phyloP scores from a whole-genome alignment of 306 rosid genomes.

The Vigna unguiculata region DNA sequence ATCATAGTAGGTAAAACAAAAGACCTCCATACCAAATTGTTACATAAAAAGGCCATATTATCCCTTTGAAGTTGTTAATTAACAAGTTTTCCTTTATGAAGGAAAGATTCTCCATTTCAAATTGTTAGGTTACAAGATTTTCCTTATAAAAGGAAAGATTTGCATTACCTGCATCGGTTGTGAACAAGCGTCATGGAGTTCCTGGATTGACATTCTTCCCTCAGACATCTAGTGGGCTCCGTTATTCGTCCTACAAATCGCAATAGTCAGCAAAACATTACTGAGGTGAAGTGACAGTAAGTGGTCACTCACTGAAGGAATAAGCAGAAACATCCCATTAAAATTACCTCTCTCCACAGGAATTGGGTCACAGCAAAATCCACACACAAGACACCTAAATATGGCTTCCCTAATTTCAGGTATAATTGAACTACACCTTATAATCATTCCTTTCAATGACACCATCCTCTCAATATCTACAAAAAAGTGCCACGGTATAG shows the following conservation, averaged over 20 bases:
- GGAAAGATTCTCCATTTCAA: no score
- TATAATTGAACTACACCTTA: conserved; percentile 83
- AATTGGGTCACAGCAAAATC: conserved; percentile 80
- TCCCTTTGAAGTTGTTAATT: no score
- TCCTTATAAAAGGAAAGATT: not conserved
- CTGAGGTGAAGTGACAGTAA: conserved; percentile 24
- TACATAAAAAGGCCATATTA: not conserved
- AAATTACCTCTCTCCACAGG: conserved; percentile 83
- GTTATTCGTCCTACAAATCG: conserved; percentile 66
- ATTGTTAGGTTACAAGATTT: not conserved
- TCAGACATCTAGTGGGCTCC: conserved; percentile 80
- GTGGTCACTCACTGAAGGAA: not conserved
- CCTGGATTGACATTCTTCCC: conserved; percentile 92
- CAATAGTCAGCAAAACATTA: conserved; percentile 33
- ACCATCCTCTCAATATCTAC: conserved; percentile 97
- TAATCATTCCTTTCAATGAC: conserved; percentile 91
- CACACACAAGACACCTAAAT: conserved; percentile 95
- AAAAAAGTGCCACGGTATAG: conserved; percentile 4
- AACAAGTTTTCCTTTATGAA: no score
- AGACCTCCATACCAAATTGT: not conserved
- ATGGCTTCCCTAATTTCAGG: conserved; percentile 97
- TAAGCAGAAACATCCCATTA: not conserved
- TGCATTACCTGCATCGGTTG: conserved; percentile 86
- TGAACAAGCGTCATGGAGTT: conserved; percentile 93
- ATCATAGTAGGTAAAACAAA: not conserved